Percentiles rank a stretch among this genome's conserved stretches.
phyloP scores from a whole-genome alignment of 2,329 filamentous ascomycete species.

The Alternaria sp. region DNA sequence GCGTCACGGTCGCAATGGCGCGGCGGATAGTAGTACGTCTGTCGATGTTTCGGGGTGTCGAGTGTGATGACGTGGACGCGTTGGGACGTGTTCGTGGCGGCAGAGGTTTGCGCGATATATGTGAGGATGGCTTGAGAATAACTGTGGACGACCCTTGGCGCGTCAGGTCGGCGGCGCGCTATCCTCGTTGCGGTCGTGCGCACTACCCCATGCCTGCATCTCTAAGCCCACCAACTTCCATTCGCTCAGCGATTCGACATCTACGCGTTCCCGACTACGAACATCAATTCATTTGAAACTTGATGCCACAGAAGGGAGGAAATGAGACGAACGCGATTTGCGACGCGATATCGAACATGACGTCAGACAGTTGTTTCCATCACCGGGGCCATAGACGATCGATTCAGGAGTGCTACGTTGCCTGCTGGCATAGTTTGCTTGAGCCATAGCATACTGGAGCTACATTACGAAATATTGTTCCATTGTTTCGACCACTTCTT shows the following conservation, averaged over 20 bases:
- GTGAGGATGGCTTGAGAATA: slow-evolving; percentile 9
- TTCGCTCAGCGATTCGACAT: not conserved
- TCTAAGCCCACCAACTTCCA: not conserved
- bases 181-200: not conserved
- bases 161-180: slow-evolving; percentile 8
- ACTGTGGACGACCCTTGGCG: slow-evolving; percentile 11
- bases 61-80: slow-evolving; percentile 5
- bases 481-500: not conserved
- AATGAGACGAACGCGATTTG: not conserved
- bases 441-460: not conserved
- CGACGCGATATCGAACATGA: slow-evolving; percentile 3
- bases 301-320: too few relatives aligned
- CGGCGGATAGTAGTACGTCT: not conserved
- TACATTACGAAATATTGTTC: not conserved
- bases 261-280: not conserved
- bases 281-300: not conserved
- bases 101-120: slow-evolving; percentile 3
- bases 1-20: not conserved
- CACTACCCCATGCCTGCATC: slow-evolving; percentile 2
- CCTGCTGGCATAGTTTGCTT: not conserved
- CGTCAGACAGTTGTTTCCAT: slow-evolving; percentile 11
- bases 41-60: not conserved
- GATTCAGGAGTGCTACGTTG: not conserved
- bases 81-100: not conserved
- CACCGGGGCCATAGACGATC: not conserved